phyloP scores from a whole-genome alignment of 352 stramenopile species.

The Phytophthora sojae region DNA sequence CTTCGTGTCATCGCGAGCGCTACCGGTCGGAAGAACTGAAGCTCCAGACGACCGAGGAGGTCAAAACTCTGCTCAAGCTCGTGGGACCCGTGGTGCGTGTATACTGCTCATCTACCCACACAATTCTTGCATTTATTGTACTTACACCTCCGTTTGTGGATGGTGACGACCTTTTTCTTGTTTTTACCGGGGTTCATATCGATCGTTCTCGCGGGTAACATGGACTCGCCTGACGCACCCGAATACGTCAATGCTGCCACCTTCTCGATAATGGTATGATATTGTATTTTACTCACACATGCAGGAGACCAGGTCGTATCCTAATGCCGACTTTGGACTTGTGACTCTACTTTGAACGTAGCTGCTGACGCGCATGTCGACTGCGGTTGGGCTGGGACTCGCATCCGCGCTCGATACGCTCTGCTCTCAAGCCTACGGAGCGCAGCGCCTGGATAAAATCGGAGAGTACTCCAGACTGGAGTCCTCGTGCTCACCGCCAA shows the following conservation, averaged over 20 bases:
- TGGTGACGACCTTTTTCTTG: background rate
- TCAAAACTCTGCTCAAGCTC: background rate
- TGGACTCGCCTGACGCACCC: background rate
- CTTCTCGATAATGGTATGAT: background rate
- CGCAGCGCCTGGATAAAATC: background rate
- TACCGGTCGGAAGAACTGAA: background rate
- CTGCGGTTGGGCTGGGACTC: background rate
- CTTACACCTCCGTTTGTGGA: background rate
- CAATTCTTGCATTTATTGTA: no score
- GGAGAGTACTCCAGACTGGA: background rate
- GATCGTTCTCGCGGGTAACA: background rate
- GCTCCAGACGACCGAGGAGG: background rate
- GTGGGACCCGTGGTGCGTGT: background rate
- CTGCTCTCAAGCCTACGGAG: background rate
- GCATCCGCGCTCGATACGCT: background rate
- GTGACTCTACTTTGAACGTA: no score
- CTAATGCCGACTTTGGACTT: no score
- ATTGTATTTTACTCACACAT: no score
- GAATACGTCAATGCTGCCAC: background rate
- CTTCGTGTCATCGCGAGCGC: background rate
- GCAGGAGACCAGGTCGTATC: no score
- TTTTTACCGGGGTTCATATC: background rate
- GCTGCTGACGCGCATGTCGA: background rate
- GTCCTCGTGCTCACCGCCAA: background rate
- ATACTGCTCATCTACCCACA: no score